Base-by-base conservation (phyloP, 306 rosid genomes). In the Trifolium pratense region DNA sequence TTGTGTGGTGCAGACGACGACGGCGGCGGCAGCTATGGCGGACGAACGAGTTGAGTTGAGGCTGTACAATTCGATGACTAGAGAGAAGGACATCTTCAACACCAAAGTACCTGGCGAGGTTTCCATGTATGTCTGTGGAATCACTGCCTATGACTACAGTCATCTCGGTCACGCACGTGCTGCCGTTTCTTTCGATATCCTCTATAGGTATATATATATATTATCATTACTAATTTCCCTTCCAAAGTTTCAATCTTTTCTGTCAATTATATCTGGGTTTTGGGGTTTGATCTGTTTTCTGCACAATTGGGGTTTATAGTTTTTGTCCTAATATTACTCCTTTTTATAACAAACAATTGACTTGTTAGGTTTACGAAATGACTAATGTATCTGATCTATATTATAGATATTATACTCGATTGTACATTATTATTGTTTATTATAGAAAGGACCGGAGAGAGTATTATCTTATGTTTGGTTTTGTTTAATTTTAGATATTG, bases 161-260 rank as follows among this genome's bases (percentile, higher is more conserved):
- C 98, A 93, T 78, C 84, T 93, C 20, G 98, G 98, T 71, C 99
- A 94, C 70, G 99, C 95, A 39, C 95, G 97, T 21, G 97, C 97
- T 26, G 97, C 97, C 18, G 90, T 94, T 81, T 88, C 85, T 37
- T 91, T 90, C 58, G 99, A 94, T 17, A 85, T 94, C 69, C 93
- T 94, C 49, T 91, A 37, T 87, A 88, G 97, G 97, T 88, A 21
- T 29, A 29, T n/a, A 29, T n/a, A 21, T 21, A 5, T 16, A 3
- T 34, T 34, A 1, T 17, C 23, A 10, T 10, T 3, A 1, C 20
- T 59, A 12, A 5, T 56, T 12, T 21, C n/a, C 25, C 26, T 59
- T 3, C 16, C 16, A 68, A 32, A 74, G 11, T 69, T 40, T 52
- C 3, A n/a, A 32, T 23, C 16, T 78, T 78, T 69, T 58, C 0